Evolutionary conservation across 139 green algal species (phyloP).

Genomic region (Eudorina sp.): DNA sequence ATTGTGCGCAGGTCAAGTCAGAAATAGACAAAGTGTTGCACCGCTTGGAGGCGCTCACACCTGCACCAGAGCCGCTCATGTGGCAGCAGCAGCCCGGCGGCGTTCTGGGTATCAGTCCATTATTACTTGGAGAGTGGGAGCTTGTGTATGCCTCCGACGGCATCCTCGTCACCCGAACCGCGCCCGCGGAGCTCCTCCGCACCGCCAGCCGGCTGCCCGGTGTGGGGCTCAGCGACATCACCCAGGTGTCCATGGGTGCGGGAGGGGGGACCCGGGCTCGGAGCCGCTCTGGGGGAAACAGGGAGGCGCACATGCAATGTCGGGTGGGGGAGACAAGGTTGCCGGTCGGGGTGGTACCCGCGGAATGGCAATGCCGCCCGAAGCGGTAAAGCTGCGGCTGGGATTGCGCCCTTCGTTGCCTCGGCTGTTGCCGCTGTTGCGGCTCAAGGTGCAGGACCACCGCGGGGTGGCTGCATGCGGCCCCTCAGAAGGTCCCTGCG

Average conservation of each 20-base stretch:
- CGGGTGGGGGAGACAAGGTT: too few species aligned
- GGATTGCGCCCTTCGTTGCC: too few species aligned
- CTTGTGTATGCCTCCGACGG: slow-evolving; percentile 61
- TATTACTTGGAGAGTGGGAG: slow-evolving; percentile 49
- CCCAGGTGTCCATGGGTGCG: not conserved
- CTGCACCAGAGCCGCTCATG: not conserved
- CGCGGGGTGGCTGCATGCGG: too few species aligned
- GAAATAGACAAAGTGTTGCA: slow-evolving; percentile 45
- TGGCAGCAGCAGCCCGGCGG: not conserved
- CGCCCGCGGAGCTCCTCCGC: slow-evolving; percentile 28
- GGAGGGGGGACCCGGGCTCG: too few species aligned
- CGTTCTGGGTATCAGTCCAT: not conserved
- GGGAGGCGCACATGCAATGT: too few species aligned
- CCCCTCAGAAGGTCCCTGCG: too few species aligned
- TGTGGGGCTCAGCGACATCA: slow-evolving; percentile 39
- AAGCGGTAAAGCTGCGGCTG: too few species aligned
- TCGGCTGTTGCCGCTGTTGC: too few species aligned
- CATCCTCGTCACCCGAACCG: slow-evolving; percentile 39
- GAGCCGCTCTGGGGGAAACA: too few species aligned
- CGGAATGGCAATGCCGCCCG: too few species aligned
- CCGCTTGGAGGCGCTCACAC: slow-evolving; percentile 27
- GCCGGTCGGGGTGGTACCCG: too few species aligned
- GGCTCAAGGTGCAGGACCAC: too few species aligned
- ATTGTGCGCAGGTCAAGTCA: slow-evolving; percentile 22
- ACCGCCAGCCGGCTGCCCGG: slow-evolving; percentile 29